phyloP scores from a whole-genome alignment of 169 alveolate species.

The Babesia caballi region DNA sequence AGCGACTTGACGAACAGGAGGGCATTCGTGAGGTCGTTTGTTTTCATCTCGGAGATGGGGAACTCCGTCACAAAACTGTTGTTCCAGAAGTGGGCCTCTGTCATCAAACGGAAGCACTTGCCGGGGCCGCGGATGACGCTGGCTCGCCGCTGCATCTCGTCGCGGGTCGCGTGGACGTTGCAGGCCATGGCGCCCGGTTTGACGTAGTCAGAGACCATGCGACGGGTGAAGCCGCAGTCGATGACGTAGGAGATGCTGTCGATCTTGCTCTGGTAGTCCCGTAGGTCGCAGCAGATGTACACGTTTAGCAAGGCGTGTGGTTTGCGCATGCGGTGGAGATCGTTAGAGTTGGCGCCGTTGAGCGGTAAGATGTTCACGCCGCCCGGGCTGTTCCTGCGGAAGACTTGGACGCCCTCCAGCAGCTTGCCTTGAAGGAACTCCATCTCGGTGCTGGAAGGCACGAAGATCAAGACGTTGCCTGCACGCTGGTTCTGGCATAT shows the following conservation, averaged over 20 bases:
- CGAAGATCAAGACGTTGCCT: constrained; percentile 53
- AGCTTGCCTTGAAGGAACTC: constrained; percentile 18
- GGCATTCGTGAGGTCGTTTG: constrained; percentile 51
- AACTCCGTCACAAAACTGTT: constrained; percentile 31
- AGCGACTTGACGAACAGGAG: constrained; percentile 43
- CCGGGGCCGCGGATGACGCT: constrained; percentile 37
- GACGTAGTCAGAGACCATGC: constrained; percentile 41
- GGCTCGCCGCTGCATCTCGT: constrained; percentile 51
- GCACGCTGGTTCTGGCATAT: constrained; percentile 28
- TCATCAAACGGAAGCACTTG: constrained; percentile 39
- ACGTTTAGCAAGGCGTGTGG: constrained; percentile 12
- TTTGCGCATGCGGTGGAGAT: neutral
- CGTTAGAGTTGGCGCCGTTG: neutral
- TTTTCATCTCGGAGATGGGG: constrained; percentile 47
- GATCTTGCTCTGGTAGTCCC: constrained; percentile 26
- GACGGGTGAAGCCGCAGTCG: constrained; percentile 44
- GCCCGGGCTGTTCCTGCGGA: constrained; percentile 16
- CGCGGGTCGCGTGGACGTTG: constrained; percentile 46
- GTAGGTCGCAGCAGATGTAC: constrained; percentile 42
- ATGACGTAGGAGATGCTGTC: constrained; percentile 49
- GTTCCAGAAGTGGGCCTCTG: constrained; percentile 33
- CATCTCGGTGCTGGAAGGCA: constrained; percentile 43
- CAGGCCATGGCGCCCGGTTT: constrained; percentile 37
- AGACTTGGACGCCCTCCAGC: constrained; percentile 15
- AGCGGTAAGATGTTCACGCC: constrained; percentile 8